phyloP scores from a whole-genome alignment of 306 rosid genomes.

The Trifolium fragiferum region DNA sequence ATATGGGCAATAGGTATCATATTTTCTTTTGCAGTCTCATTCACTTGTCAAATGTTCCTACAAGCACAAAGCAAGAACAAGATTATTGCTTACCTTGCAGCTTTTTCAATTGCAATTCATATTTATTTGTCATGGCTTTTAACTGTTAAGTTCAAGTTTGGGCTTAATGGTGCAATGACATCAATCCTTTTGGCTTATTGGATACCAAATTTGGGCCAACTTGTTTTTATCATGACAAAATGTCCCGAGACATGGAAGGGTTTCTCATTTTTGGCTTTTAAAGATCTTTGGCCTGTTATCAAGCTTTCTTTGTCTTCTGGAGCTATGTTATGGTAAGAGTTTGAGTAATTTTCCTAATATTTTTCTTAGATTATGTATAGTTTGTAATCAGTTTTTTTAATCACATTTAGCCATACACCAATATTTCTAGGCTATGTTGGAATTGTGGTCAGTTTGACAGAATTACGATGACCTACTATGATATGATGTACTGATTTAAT shows the following conservation, averaged over 20 bases:
- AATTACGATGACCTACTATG: too few species aligned
- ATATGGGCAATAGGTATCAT: slow-evolving; percentile 59
- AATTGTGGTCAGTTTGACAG: too few species aligned
- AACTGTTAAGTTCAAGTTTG: slow-evolving; percentile 55
- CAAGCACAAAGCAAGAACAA: slow-evolving; percentile 71
- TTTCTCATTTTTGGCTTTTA: slow-evolving; percentile 62
- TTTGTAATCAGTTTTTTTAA: not conserved
- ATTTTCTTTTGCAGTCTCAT: slow-evolving; percentile 47
- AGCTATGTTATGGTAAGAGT: slow-evolving; percentile 63
- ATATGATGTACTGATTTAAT: too few species aligned
- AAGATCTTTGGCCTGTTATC: slow-evolving; percentile 61
- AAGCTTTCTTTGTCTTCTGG: slow-evolving; percentile 75
- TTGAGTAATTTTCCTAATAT: not conserved
- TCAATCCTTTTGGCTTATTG: slow-evolving; percentile 57
- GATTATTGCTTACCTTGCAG: slow-evolving; percentile 60
- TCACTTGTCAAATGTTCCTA: slow-evolving; percentile 68
- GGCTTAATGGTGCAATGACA: slow-evolving; percentile 62
- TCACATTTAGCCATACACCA: too few species aligned
- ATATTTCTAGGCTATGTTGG: too few species aligned
- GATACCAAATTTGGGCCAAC: slow-evolving; percentile 63
- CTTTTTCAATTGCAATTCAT: slow-evolving; percentile 53
- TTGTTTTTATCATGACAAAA: slow-evolving; percentile 48
- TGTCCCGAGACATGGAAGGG: slow-evolving; percentile 73
- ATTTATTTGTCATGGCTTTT: slow-evolving; percentile 61
- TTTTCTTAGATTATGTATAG: not conserved